phyloP scores from a whole-genome alignment of 495 filamentous ascomycete genomes.

The Tuber borchii region DNA sequence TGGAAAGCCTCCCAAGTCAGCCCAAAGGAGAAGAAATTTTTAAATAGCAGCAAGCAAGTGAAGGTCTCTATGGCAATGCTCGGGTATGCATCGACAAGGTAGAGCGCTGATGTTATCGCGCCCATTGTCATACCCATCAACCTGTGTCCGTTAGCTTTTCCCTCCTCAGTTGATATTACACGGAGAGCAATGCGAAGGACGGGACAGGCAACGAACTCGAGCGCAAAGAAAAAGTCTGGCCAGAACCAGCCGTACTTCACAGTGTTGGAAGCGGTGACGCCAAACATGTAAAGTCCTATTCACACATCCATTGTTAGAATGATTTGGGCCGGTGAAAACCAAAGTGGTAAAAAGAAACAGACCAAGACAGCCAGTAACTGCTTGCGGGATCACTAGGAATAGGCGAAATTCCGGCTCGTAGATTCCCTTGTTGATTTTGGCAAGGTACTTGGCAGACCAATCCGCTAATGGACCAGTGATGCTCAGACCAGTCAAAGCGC shows the following conservation, averaged over 20 bases:
- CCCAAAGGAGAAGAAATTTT: slow-evolving; percentile 83
- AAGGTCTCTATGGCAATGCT: slow-evolving; percentile 85
- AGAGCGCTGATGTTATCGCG: slow-evolving; percentile 76
- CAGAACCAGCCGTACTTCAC: slow-evolving; percentile 62
- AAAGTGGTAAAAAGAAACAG: not conserved
- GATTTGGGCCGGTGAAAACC: not conserved
- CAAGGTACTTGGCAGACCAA: slow-evolving; percentile 62
- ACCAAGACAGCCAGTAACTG: slow-evolving; percentile 69
- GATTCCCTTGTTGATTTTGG: slow-evolving; percentile 65
- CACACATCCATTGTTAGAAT: not conserved
- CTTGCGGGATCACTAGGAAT: slow-evolving; percentile 70
- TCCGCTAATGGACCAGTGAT: slow-evolving; percentile 69
- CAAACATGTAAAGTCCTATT: slow-evolving; percentile 64
- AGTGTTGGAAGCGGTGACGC: slow-evolving; percentile 57
- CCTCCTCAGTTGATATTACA: slow-evolving; percentile 26
- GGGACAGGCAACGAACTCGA: slow-evolving; percentile 44
- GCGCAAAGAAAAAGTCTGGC: slow-evolving; percentile 69
- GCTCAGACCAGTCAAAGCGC: slow-evolving; percentile 69
- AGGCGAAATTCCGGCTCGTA: slow-evolving; percentile 92
- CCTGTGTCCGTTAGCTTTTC: slow-evolving; percentile 7
- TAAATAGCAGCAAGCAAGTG: slow-evolving; percentile 85
- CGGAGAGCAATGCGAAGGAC: slow-evolving; percentile 16
- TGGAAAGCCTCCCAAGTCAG: slow-evolving; percentile 75
- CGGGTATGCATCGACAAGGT: slow-evolving; percentile 89
- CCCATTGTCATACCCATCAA: slow-evolving; percentile 87